Base-by-base conservation (phyloP, 1,284 basidiomycete species). In the Sporisorium iseilematis-ciliati region DNA sequence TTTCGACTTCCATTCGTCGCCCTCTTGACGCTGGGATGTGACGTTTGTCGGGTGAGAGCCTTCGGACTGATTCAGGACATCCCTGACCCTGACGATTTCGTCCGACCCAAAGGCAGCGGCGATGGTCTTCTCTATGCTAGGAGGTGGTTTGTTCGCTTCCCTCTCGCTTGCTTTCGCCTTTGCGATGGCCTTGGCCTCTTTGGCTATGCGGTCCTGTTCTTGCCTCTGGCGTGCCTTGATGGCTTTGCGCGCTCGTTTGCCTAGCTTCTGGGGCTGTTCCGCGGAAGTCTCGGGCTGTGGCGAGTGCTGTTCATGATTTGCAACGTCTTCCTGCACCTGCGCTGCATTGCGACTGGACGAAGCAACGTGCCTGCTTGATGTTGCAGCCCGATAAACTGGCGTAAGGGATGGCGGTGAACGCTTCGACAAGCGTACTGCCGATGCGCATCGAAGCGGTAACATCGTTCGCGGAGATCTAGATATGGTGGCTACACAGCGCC, bases 221-320 rank as follows among this genome's bases (percentile, higher is more conserved):
- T 64, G 42, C 31, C 54, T 50, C 41, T 73, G 57, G 0, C 56
- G 56, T 33, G 64, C 65, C 41, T 49, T 59, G 52, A 72, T 25
- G 18, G 53, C 60, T 29, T 53, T 73, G 21, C 70, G 64, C 29
- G 70, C 65, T 23, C 70, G 60, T 25, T 67, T 73, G 33, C 70
- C 64, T 0, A 73, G 56, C 46, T 73, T 73, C 12, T 40, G 62
- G 16, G 68, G 49, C n/a, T 50, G 55, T 3, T 49, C 55, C 2
- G 48, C 8, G 5, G 55, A 12, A 6, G 33, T 3, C 0, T 23
- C 41, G 0, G 12, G 11, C 20, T 40, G 33, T 20, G 48, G 2
- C 0, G 53, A 40, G 1, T 29, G 25, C 16, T 50, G 35, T 7
- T 18, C 14, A 12, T 54, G n/a, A 4, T 4, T 12, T 6, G 43